phyloP scores from a whole-genome alignment of 2,329 filamentous ascomycete species.

The Trichoderma sp. region DNA sequence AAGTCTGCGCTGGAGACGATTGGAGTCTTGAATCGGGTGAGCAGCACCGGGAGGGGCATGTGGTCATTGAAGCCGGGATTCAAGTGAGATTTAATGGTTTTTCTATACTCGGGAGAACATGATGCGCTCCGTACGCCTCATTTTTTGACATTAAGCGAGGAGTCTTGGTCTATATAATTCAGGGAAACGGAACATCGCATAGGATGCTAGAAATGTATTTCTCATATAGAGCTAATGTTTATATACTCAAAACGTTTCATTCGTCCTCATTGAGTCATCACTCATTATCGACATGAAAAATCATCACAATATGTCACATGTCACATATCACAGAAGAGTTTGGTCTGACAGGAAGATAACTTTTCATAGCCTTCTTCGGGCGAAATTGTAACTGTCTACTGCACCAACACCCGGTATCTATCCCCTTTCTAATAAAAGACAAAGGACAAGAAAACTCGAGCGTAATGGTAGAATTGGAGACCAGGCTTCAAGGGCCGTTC shows the following conservation, averaged over 20 bases:
- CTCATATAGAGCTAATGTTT: neutral
- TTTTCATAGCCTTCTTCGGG: constrained; percentile 50
- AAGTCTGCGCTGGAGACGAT: constrained; percentile 78
- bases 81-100: constrained; percentile 31
- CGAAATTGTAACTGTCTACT: constrained; percentile 50
- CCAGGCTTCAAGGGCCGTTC: constrained; percentile 68
- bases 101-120: neutral
- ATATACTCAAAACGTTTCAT: neutral
- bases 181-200: neutral
- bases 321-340: constrained; percentile 28
- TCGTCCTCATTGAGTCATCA: neutral
- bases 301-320: constrained; percentile 13
- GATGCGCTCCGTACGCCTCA: constrained; percentile 21
- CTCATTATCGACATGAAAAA: too few species aligned
- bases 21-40: constrained; percentile 68
- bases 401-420: constrained; percentile 36
- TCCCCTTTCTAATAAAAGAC: neutral
- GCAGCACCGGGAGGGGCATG: constrained; percentile 56
- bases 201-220: neutral
- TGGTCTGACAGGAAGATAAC: constrained; percentile 40
- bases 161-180: neutral
- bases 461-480: constrained; percentile 61
- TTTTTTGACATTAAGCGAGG: neutral
- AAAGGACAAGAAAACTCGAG: constrained; percentile 36
- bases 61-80: constrained; percentile 53